Percentiles rank a stretch among this genome's conserved stretches.
Evolutionary conservation across 2,329 filamentous ascomycete species (phyloP).

Genomic region (Colletotrichum eleusines): DNA sequence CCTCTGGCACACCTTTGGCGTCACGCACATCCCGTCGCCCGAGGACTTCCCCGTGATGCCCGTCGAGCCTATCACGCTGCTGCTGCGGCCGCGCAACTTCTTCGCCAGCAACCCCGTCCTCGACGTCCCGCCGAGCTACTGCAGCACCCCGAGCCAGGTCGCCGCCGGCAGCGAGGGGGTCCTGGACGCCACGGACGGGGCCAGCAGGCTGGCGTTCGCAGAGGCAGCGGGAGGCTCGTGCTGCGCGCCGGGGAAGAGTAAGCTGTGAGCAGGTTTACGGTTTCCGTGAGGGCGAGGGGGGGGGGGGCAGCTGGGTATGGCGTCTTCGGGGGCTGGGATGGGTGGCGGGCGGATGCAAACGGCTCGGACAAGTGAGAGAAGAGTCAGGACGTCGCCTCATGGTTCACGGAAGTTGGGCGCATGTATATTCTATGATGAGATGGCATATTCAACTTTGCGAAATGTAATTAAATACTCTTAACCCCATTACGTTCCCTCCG

Average conservation of each 20-base stretch:
- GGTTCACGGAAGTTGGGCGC: neutral
- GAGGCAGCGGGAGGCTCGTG: conserved; percentile 11
- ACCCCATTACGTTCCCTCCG: no score
- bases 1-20: conserved; percentile 93
- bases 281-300: neutral
- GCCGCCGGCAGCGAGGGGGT: conserved; percentile 57
- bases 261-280: conserved; percentile 15
- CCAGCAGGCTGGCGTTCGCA: conserved; percentile 56
- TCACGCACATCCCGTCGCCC: conserved; percentile 89
- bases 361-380: neutral
- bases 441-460: neutral
- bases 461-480: neutral
- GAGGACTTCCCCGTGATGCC: conserved; percentile 97
- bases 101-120: conserved; percentile 83
- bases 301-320: neutral
- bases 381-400: neutral
- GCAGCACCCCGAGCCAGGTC: conserved; percentile 78
- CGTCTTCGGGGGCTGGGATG: neutral
- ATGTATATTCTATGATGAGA: neutral
- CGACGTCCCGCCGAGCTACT: conserved; percentile 83
- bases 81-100: conserved; percentile 85
- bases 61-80: conserved; percentile 83
- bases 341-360: neutral
- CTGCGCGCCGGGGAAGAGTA: conserved; percentile 33
- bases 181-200: conserved; percentile 61